Evolutionary conservation across 139 green algal species (phyloP).

Genomic region (Mesostigma viride): DNA sequence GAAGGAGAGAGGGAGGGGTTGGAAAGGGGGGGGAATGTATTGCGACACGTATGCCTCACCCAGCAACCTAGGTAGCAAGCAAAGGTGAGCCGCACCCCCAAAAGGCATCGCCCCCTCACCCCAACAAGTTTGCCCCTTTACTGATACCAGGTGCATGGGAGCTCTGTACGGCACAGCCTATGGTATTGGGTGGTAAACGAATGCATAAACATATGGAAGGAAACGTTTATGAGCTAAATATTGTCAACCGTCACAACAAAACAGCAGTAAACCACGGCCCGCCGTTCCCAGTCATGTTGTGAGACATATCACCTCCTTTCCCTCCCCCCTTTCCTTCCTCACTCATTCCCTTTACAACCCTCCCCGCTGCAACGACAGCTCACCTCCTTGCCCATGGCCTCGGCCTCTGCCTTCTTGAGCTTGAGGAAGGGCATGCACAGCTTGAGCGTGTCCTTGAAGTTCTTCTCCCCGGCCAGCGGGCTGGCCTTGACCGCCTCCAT

Average conservation of each 20-base stretch:
- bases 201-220: no score
- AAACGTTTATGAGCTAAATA: constrained; percentile 62
- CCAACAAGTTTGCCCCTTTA: no score
- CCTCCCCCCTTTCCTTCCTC: not conserved
- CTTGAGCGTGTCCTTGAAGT: constrained; percentile 62
- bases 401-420: constrained; percentile 70
- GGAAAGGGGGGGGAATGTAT: no score
- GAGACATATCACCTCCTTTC: not conserved
- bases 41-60: no score
- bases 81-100: no score
- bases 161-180: no score
- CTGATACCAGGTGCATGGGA: no score
- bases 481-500: constrained; percentile 40
- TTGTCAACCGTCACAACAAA: constrained; percentile 66
- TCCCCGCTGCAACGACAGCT: not conserved
- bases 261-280: constrained; percentile 28
- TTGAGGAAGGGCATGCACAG: constrained; percentile 84
- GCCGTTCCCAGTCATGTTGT: not conserved
- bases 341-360: constrained; percentile 1
- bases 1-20: no score
- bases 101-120: no score
- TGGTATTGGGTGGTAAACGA: no score
- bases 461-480: constrained; percentile 14
- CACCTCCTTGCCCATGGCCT: constrained; percentile 36
- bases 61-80: no score